Percentiles rank a stretch among this genome's conserved stretches.
Evolutionary conservation across 257 asterid genomes (phyloP).

Genomic region (Eustoma russellianum): DNA sequence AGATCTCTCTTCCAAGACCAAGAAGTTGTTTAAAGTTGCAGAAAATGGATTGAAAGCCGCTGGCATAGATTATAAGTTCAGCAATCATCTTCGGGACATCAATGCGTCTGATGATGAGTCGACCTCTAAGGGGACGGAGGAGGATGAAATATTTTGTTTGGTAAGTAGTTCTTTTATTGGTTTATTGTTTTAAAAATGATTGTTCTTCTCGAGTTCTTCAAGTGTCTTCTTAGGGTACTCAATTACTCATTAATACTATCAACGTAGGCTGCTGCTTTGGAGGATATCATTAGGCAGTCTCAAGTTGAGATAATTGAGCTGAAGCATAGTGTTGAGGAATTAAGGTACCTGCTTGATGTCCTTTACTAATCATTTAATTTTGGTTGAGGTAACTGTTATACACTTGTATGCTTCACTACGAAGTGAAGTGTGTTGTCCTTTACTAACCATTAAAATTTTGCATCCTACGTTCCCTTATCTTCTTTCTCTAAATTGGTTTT

Average conservation of each 20-base stretch:
- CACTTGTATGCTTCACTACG: too few species aligned
- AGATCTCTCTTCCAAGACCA: constrained; percentile 75
- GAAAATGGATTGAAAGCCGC: constrained; percentile 84
- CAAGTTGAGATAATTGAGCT: constrained; percentile 96
- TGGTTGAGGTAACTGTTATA: too few species aligned
- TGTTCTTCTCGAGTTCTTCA: constrained; percentile 1
- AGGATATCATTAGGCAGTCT: constrained; percentile 86
- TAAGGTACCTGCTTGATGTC: constrained; percentile 38
- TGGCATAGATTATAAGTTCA: constrained; percentile 78
- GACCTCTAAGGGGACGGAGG: constrained; percentile 43
- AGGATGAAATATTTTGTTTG: constrained; percentile 86
- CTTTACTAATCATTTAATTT: neutral
- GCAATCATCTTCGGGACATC: constrained; percentile 25
- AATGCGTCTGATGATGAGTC: constrained; percentile 36
- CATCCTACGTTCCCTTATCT: neutral
- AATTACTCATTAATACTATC: constrained; percentile 17
- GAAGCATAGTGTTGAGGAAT: constrained; percentile 78
- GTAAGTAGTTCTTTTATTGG: constrained; percentile 26
- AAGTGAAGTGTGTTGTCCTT: neutral
- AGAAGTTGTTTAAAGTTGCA: constrained; percentile 79
- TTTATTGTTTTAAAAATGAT: constrained; percentile 1
- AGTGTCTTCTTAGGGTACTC: constrained; percentile 14
- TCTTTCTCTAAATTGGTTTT: neutral
- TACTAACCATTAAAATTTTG: neutral
- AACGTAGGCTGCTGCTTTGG: constrained; percentile 81